Conservation (phyloP, 1,284 basidiomycete species). For the Malassezia cuniculi region DNA sequence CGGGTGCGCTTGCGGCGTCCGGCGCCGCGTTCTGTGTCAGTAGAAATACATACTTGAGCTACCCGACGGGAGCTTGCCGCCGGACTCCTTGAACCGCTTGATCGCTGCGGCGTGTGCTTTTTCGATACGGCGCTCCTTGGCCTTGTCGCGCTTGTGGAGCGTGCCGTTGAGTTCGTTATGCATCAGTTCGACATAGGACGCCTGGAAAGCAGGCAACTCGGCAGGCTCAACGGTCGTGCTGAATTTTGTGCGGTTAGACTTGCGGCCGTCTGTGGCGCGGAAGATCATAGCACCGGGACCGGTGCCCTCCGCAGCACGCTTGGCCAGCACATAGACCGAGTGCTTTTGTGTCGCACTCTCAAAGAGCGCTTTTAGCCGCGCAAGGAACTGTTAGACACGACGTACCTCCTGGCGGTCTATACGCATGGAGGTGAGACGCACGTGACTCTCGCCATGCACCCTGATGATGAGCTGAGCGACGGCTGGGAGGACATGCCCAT, state of each 20-base stretch:
- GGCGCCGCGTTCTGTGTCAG: constrained; percentile 9
- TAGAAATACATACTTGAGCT: constrained; percentile 10
- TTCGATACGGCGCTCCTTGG: constrained; percentile 38
- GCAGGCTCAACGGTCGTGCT: constrained; percentile 26
- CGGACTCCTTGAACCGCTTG: constrained; percentile 25
- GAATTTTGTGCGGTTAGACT: constrained; percentile 18
- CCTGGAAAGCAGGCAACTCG: constrained; percentile 20
- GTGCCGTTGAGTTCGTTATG: constrained; percentile 22
- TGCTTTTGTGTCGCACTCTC: constrained; percentile 19
- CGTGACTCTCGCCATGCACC: neutral
- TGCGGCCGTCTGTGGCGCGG: constrained; percentile 29
- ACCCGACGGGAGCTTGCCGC: constrained; percentile 23
- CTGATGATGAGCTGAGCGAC: constrained; percentile 13
- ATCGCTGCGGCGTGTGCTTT: constrained; percentile 26
- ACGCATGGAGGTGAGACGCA: constrained; percentile 4
- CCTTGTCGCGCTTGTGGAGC: constrained; percentile 39
- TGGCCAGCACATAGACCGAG: constrained; percentile 34
- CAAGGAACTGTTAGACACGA: constrained; percentile 21
- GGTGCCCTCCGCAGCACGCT: constrained; percentile 16
- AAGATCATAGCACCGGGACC: constrained; percentile 22
- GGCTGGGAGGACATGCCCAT: constrained; percentile 18
- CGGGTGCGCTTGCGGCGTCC: constrained; percentile 14
- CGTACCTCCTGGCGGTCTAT: constrained; percentile 5
- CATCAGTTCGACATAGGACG: constrained; percentile 24
- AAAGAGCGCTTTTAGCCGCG: constrained; percentile 26